Conservation (phyloP, 305 asterid species). For the Fraxinus velutina region DNA sequence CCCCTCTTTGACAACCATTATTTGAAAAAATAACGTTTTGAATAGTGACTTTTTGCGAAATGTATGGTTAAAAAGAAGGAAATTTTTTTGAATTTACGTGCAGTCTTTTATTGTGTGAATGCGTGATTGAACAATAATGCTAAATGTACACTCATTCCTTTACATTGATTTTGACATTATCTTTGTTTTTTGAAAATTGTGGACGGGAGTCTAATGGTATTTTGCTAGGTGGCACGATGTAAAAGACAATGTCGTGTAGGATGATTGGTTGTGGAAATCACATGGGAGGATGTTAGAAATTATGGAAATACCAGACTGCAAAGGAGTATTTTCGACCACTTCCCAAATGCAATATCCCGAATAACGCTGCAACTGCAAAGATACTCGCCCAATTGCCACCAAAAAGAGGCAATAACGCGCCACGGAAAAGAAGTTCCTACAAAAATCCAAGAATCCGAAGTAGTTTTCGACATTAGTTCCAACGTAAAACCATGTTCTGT, state of each 20-base stretch:
- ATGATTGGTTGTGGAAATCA: background rate
- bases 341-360: constrained; percentile 78
- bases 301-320: constrained; percentile 58
- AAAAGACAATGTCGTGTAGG: background rate
- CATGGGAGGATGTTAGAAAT: background rate
- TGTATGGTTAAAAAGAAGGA: background rate
- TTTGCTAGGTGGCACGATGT: background rate
- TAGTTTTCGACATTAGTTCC: constrained; percentile 5
- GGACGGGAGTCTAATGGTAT: background rate
- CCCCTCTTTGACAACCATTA: background rate
- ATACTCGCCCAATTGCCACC: constrained; percentile 54
- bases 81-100: background rate
- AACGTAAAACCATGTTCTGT: background rate
- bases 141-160: background rate
- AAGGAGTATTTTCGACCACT: constrained; percentile 87
- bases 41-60: background rate
- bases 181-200: background rate
- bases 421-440: constrained; percentile 88
- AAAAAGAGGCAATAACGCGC: constrained; percentile 70
- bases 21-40: background rate
- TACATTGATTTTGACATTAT: background rate
- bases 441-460: constrained; percentile 11
- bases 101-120: background rate
- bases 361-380: constrained; percentile 59
- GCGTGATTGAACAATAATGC: background rate